Evolutionary conservation across 306 rosid genomes (phyloP).

Genomic region (Mimosa pudica): DNA sequence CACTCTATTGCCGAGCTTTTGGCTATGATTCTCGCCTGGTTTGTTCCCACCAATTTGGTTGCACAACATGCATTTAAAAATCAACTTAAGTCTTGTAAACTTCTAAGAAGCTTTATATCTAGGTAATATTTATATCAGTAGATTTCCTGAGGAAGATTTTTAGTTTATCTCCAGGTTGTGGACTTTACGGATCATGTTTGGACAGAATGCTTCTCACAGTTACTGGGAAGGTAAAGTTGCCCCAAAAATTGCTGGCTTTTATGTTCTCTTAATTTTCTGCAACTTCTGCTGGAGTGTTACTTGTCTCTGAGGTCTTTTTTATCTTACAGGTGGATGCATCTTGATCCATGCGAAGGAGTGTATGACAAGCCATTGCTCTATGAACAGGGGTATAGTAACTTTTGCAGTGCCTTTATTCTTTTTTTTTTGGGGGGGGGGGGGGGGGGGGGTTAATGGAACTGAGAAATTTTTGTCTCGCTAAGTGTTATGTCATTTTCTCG

Average conservation of each 20-base stretch:
- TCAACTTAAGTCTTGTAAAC: conserved; percentile 24
- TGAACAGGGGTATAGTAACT: conserved; percentile 76
- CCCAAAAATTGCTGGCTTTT: conserved; percentile 22
- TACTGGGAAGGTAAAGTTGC: conserved; percentile 66
- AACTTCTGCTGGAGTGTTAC: conserved; percentile 8
- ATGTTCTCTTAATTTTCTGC: conserved; percentile 21
- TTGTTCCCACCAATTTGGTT: conserved; percentile 36
- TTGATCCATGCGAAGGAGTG: conserved; percentile 90
- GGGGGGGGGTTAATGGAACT: conserved; percentile 19
- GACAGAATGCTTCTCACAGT: conserved; percentile 91
- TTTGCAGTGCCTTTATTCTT: conserved; percentile 2
- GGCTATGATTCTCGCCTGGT: conserved; percentile 92
- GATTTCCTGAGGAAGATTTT: conserved; percentile 30
- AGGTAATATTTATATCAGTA: conserved; percentile 3
- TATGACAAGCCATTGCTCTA: conserved; percentile 87
- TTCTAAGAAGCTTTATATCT: not conserved
- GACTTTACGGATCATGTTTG: conserved; percentile 91
- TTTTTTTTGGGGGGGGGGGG: not conserved
- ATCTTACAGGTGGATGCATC: conserved; percentile 93
- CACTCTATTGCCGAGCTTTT: conserved; percentile 86
- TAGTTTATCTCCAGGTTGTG: conserved; percentile 58
- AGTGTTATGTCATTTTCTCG: conserved; percentile 2
- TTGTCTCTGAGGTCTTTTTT: conserved; percentile 38
- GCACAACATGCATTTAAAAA: conserved; percentile 19
- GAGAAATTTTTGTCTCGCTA: conserved; percentile 14